Evolutionary conservation across 805 yeast genomes (phyloP), one percentile per base, ranked within the genome.

Genomic region (Cyberlindnera maritima): DNA sequence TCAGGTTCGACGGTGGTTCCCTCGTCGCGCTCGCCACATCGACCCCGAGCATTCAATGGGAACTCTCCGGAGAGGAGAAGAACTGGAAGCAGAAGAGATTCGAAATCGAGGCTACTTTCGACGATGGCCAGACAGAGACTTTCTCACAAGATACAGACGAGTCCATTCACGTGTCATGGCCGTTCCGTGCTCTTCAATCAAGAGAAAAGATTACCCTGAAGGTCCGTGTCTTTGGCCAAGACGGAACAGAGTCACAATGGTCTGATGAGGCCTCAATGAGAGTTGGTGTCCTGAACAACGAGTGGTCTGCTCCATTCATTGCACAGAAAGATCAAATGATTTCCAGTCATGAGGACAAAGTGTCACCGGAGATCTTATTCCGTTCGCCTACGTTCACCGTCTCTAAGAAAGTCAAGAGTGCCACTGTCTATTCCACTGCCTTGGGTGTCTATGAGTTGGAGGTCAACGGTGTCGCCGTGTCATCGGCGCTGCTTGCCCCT

Each of bases 391-490:
- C 12, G n/a, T 47, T 49, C 38, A 17, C 20, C 9, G 15, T 43
- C 11, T 3, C 26, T 10, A 47, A 45, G 41, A 10, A 14, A 3
- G 28, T 52, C 28, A 49, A 43, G 38, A 25, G 33, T 18, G 56
- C 53, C 2, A 52, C 37, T 10, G 23, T 49, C 17, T 49, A 44
- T 32, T 18, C 48, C n/a, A 52, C 56, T 3, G 53, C 52, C 4
- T 39, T 52, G 13, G 56, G 56, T 23, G 37, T 53, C 17, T 53
- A 53, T 36, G 54, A 53, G 19, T 32, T 53, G 15, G 56, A 53
- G 39, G 33, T 53, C 19, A 53, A 53, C 29, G 54, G 54, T 7
- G 20, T 18, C 15, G 35, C 37, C 4, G 48, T 53, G n/a, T 39
- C 50, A 21, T 36, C 38, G 9, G 23, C 49, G 18, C 46, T 46